phyloP scores from a whole-genome alignment of 2,329 filamentous ascomycete species.

The Aureobasidium musti region DNA sequence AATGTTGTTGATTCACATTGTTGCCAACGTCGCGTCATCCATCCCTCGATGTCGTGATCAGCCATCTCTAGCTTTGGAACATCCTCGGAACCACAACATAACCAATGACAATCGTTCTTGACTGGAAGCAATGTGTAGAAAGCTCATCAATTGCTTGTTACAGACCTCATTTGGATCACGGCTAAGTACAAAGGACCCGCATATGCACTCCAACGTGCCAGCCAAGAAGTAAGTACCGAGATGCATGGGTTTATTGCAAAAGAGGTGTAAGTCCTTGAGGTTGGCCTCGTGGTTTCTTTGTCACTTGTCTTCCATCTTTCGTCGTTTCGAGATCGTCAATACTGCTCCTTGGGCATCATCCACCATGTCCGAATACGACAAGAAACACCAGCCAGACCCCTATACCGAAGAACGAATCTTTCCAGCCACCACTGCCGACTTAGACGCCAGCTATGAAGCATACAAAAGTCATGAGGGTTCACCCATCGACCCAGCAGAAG shows the following conservation, averaged over 20 bases:
- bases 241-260: neutral
- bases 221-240: slow-evolving; percentile 1
- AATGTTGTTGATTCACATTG: neutral
- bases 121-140: neutral
- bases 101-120: neutral
- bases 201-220: neutral
- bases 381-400: neutral
- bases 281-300: neutral
- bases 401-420: slow-evolving; percentile 8
- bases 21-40: slow-evolving; percentile 18
- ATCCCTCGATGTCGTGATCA: slow-evolving; percentile 25
- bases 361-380: slow-evolving; percentile 2
- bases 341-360: neutral
- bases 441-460: slow-evolving; percentile 38
- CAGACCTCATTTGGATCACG: neutral
- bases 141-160: slow-evolving; percentile 20
- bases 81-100: neutral
- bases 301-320: neutral
- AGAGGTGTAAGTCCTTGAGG: neutral
- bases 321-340: neutral
- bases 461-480: slow-evolving; percentile 34
- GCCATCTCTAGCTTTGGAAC: neutral
- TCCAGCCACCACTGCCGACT: neutral
- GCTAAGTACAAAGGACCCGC: slow-evolving; percentile 7
- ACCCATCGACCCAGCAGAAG: slow-evolving; percentile 32